phyloP scores from a whole-genome alignment of 169 alveolate species.

The Cryptosporidium meleagridis region DNA sequence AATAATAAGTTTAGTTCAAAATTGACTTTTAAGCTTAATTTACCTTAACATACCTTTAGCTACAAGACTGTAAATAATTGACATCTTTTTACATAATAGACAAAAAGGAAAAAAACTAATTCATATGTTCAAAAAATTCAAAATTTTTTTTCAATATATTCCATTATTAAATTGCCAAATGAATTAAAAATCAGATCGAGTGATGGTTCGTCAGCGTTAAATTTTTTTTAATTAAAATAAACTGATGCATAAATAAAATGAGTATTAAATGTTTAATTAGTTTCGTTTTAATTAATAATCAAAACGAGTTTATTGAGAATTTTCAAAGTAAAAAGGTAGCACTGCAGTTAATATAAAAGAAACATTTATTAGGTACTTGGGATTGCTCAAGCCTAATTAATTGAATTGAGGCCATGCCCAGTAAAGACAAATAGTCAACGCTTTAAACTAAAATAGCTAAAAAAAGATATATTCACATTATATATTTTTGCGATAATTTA shows the following conservation, averaged over 20 bases:
- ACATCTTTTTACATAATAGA: not conserved
- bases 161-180: no score
- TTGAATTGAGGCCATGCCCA: not conserved
- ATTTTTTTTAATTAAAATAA: no score
- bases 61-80: constrained; percentile 31
- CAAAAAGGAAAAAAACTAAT: not conserved
- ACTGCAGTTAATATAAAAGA: no score
- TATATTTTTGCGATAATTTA: no score
- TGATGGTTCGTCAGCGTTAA: not conserved
- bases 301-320: no score
- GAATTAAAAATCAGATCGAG: not conserved
- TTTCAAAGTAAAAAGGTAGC: not conserved
- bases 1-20: not conserved
- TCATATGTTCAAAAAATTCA: not conserved
- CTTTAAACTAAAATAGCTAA: not conserved
- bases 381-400: not conserved
- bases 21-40: not conserved
- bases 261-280: no score
- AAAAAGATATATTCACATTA: no score
- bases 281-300: no score
- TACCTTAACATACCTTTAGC: constrained; percentile 15
- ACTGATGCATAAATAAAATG: no score
- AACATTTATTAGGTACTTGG: not conserved
- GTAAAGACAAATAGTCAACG: not conserved
- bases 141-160: not conserved